Percentiles rank a stretch among this genome's conserved stretches.
Evolutionary conservation across 2,329 filamentous ascomycete genomes (phyloP).

Genomic region (Plenodomus biglobosus): DNA sequence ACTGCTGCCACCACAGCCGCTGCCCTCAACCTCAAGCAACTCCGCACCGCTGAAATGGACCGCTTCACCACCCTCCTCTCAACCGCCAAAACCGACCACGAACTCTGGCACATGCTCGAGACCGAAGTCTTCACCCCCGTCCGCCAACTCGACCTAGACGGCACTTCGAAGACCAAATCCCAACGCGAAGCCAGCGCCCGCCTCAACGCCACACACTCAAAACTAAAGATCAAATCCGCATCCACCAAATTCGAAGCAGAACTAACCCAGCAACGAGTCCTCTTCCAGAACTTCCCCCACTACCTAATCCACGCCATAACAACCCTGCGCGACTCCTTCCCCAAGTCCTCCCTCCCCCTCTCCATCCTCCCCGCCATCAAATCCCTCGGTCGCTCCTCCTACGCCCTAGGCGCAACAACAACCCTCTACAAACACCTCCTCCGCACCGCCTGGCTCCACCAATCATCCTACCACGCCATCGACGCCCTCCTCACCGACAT

Average conservation of each 20-base stretch:
- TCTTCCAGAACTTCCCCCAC: constrained; percentile 66
- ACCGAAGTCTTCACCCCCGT: constrained; percentile 66
- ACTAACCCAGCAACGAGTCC: constrained; percentile 52
- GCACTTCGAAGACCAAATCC: not conserved
- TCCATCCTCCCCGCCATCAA: constrained; percentile 68
- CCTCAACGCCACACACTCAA: not conserved
- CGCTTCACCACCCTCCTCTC: constrained; percentile 60
- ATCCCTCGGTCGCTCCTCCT: constrained; percentile 67
- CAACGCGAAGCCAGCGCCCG: not conserved
- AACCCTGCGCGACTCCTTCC: constrained; percentile 61
- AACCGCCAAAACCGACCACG: constrained; percentile 60
- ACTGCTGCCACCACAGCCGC: constrained; percentile 14
- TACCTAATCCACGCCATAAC: constrained; percentile 61
- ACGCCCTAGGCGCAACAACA: constrained; percentile 70
- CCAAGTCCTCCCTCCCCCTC: constrained; percentile 61
- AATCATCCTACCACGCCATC: constrained; percentile 60
- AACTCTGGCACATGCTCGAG: constrained; percentile 69
- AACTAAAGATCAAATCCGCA: not conserved
- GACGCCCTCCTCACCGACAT: constrained; percentile 65
- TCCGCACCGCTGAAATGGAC: constrained; percentile 47
- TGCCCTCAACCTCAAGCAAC: constrained; percentile 12
- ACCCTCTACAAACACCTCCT: constrained; percentile 70
- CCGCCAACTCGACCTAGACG: constrained; percentile 56
- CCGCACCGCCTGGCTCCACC: constrained; percentile 61
- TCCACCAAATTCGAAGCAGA: constrained; percentile 2